phyloP scores from a whole-genome alignment of 1,284 basidiomycete species.

The Cryptococcus sp. region DNA sequence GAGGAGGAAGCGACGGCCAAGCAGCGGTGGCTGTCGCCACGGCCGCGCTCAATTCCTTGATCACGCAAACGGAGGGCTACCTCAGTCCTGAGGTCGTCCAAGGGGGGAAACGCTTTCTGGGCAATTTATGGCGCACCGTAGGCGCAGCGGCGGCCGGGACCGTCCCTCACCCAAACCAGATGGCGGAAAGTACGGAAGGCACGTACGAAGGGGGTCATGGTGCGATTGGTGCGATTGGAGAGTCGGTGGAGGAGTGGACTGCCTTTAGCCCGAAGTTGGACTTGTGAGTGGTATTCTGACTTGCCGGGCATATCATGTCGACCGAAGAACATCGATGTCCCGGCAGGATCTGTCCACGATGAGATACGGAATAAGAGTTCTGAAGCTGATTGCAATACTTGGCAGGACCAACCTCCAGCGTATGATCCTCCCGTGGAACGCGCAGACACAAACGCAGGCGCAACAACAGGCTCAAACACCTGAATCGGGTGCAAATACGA shows the following conservation, averaged over 20 bases:
- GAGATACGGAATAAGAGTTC: too few species aligned
- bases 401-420: slow-evolving; percentile 12
- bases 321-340: too few species aligned
- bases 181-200: neutral
- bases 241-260: slow-evolving; percentile 5
- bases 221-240: neutral
- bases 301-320: too few species aligned
- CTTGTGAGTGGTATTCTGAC: too few species aligned
- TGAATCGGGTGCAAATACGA: too few species aligned
- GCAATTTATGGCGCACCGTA: slow-evolving; percentile 44
- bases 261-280: slow-evolving; percentile 5
- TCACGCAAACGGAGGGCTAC: slow-evolving; percentile 20
- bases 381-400: neutral
- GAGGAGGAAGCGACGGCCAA: slow-evolving; percentile 1
- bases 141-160: slow-evolving; percentile 44
- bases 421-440: slow-evolving; percentile 16
- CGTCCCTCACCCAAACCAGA: slow-evolving; percentile 27
- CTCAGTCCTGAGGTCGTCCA: slow-evolving; percentile 28
- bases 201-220: neutral
- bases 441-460: neutral
- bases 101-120: slow-evolving; percentile 46
- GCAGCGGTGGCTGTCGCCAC: neutral
- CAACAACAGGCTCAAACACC: too few species aligned
- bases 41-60: slow-evolving; percentile 7
- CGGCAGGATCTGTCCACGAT: too few species aligned